phyloP scores from a whole-genome alignment of 768 basidiomycete species.

The Rhizopogon vinicolor region DNA sequence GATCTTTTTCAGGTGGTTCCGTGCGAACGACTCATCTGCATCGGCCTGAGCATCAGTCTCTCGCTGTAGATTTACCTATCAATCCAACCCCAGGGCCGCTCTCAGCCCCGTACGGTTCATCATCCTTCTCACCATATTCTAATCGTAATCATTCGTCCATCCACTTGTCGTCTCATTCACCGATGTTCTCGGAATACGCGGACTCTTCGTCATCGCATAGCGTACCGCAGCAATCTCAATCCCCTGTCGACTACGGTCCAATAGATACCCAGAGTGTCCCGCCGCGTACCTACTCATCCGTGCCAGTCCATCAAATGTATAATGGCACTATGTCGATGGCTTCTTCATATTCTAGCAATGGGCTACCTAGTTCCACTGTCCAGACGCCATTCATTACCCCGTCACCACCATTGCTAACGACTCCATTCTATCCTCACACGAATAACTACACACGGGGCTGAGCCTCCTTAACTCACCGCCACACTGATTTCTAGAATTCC shows the following conservation, averaged over 20 bases:
- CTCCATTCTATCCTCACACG: slow-evolving; percentile 25
- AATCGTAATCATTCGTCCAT: slow-evolving; percentile 1
- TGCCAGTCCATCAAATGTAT: slow-evolving; percentile 11
- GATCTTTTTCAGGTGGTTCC: slow-evolving; percentile 23
- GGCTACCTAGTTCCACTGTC: slow-evolving; percentile 4
- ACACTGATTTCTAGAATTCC: slow-evolving; percentile 12
- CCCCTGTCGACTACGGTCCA: slow-evolving; percentile 6
- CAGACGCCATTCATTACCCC: slow-evolving; percentile 12
- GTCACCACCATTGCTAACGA: slow-evolving; percentile 23
- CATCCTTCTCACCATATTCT: slow-evolving; percentile 13
- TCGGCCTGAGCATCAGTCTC: slow-evolving; percentile 7
- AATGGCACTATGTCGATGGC: slow-evolving; percentile 8
- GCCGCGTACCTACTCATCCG: slow-evolving; percentile 16
- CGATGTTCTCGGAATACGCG: slow-evolving; percentile 14
- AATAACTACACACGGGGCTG: slow-evolving; percentile 4
- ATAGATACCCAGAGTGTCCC: slow-evolving; percentile 7
- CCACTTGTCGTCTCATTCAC: slow-evolving; percentile 6
- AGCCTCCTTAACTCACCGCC: slow-evolving; percentile 5
- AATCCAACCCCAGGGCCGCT: slow-evolving; percentile 8
- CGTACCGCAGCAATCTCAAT: slow-evolving; percentile 7
- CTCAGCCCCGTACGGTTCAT: slow-evolving; percentile 5
- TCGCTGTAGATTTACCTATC: slow-evolving; percentile 6
- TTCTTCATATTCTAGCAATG: slow-evolving; percentile 8
- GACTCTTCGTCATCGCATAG: slow-evolving; percentile 8
- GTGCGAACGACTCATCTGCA: slow-evolving; percentile 7